These are phyloP conservation scores for Macrolepiota dolichaula DNA, from an alignment of 768 basidiomycete genomes.

Conservation along the genomic window DNA sequence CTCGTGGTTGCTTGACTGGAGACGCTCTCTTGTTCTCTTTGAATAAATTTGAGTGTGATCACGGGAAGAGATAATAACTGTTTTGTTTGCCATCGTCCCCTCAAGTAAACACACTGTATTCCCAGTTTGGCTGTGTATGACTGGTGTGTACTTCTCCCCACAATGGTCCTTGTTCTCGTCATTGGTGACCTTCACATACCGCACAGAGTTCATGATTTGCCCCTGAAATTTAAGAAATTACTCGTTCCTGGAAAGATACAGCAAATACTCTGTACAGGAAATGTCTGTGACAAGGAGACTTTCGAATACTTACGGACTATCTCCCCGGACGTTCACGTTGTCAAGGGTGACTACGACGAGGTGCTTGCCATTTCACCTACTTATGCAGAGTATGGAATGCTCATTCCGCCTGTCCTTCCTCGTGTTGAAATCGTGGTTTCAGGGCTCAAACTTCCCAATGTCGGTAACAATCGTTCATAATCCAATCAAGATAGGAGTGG, in stretches of 20 bases:
- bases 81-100: neutral
- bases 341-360: constrained; percentile 95
- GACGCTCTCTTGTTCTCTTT: neutral
- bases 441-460: constrained; percentile 60
- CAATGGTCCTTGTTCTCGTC: constrained; percentile 91
- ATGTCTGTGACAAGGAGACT: constrained; percentile 96
- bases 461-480: constrained; percentile 78
- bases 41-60: too few species aligned
- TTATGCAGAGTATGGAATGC: neutral
- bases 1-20: neutral
- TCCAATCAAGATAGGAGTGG: constrained; percentile 87
- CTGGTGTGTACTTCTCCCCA: constrained; percentile 5
- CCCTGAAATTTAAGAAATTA: constrained; percentile 95
- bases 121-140: neutral
- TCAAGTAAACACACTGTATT: neutral
- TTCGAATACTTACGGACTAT: constrained; percentile 94
- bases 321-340: constrained; percentile 89
- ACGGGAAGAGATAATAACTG: neutral
- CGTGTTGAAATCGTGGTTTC: constrained; percentile 33
- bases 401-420: neutral
- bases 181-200: constrained; percentile 98
- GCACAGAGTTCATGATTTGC: constrained; percentile 84
- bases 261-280: constrained; percentile 96
- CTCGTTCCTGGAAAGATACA: constrained; percentile 96
- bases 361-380: constrained; percentile 32